Conservation (phyloP, 495 filamentous ascomycete species). For the Lophiostoma macrostomum region DNA sequence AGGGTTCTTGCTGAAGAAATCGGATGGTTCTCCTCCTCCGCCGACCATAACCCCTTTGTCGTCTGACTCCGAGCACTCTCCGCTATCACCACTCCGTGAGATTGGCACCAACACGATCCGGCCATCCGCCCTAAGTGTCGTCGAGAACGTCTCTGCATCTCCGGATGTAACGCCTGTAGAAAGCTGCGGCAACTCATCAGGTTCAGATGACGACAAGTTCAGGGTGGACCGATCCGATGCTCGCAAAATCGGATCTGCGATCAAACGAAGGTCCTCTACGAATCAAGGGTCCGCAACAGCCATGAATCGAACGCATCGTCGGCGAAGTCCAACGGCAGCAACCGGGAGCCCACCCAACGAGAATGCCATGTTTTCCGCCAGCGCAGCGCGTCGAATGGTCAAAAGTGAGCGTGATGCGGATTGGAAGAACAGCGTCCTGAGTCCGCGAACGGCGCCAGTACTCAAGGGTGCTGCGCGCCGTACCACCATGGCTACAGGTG, state of each 20-base stretch:
- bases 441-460: slow-evolving; percentile 63
- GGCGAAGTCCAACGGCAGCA: slow-evolving; percentile 57
- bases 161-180: slow-evolving; percentile 48
- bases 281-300: slow-evolving; percentile 19
- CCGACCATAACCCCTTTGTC: slow-evolving; percentile 43
- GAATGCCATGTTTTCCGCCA: slow-evolving; percentile 62
- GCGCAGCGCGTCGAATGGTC: slow-evolving; percentile 68
- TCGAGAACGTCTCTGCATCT: slow-evolving; percentile 48
- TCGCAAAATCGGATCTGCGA: slow-evolving; percentile 59
- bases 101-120: slow-evolving; percentile 62
- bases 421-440: slow-evolving; percentile 57
- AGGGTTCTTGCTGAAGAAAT: slow-evolving; percentile 80
- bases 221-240: slow-evolving; percentile 54
- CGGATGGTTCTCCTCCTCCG: slow-evolving; percentile 51
- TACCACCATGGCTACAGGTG: slow-evolving; percentile 29
- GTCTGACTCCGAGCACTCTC: slow-evolving; percentile 61
- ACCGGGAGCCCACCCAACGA: slow-evolving; percentile 58
- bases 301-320: slow-evolving; percentile 42
- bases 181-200: slow-evolving; percentile 44
- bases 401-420: slow-evolving; percentile 59
- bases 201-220: slow-evolving; percentile 40
- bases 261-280: slow-evolving; percentile 54
- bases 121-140: slow-evolving; percentile 50
- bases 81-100: slow-evolving; percentile 66
- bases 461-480: slow-evolving; percentile 49